Conservation (phyloP, 1,139 yeast species). For the Martiniozyma asiatica region DNA sequence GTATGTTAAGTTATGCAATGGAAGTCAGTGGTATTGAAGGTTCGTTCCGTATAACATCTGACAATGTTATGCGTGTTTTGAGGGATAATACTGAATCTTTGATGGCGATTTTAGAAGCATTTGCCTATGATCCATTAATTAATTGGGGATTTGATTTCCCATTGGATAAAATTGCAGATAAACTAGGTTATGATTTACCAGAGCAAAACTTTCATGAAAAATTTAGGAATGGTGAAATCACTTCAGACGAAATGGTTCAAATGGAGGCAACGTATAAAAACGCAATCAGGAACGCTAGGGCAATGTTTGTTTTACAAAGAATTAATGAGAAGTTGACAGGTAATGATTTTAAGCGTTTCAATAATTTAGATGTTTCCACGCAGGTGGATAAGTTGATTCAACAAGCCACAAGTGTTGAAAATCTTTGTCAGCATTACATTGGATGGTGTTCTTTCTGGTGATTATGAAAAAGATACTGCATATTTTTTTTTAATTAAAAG, state of each 20-base stretch:
- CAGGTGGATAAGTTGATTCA: constrained; percentile 92
- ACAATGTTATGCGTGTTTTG: constrained; percentile 89
- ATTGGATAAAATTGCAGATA: constrained; percentile 61
- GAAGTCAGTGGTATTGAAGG: constrained; percentile 99
- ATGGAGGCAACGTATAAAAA: constrained; percentile 64
- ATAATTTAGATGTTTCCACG: constrained; percentile 67
- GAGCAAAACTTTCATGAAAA: constrained; percentile 56
- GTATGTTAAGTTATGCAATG: constrained; percentile 98
- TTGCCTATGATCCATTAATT: constrained; percentile 96
- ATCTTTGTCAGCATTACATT: constrained; percentile 88
- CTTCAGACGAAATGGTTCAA: constrained; percentile 60
- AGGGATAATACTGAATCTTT: constrained; percentile 90
- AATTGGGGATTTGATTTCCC: constrained; percentile 98
- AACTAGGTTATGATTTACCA: constrained; percentile 49
- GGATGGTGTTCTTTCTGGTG: constrained; percentile 99
- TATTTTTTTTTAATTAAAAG: too few relatives aligned
- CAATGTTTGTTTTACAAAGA: constrained; percentile 78
- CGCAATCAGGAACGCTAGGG: constrained; percentile 83
- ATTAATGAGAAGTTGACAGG: constrained; percentile 91
- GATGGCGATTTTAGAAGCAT: constrained; percentile 96
- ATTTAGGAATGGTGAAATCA: constrained; percentile 61
- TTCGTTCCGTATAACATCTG: constrained; percentile 90
- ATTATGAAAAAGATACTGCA: too few relatives aligned
- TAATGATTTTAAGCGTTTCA: constrained; percentile 68
- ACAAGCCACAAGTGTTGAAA: constrained; percentile 94